These are phyloP conservation scores for Kodamaea leandrae DNA, from an alignment of 805 yeast genomes.

Conservation along the genomic window DNA sequence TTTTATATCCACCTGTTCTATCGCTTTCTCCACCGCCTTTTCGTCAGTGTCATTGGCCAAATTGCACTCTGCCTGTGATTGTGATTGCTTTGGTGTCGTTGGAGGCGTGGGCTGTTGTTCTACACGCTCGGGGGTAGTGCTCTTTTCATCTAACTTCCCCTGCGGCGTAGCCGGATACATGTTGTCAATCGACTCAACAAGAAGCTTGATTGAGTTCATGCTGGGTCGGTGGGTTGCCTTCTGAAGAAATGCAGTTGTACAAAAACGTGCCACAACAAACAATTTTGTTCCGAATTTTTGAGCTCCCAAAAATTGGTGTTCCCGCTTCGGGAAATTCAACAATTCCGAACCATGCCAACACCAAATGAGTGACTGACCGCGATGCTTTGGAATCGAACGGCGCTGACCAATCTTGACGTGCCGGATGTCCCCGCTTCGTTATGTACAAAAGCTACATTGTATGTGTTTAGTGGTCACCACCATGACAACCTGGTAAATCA, in stretches of 20 bases:
- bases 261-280: slow-evolving; percentile 12
- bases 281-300: slow-evolving; percentile 2
- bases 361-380: not conserved
- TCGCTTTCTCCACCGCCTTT: not conserved
- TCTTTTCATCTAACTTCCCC: slow-evolving; percentile 6
- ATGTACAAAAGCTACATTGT: too few species aligned
- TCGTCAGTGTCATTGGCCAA: not conserved
- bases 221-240: slow-evolving; percentile 3
- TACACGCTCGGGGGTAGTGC: not conserved
- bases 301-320: slow-evolving; percentile 2
- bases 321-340: slow-evolving; percentile 7
- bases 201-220: slow-evolving; percentile 36
- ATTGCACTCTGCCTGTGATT: not conserved
- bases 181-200: slow-evolving; percentile 33
- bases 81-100: slow-evolving; percentile 1
- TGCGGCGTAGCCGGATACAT: slow-evolving; percentile 19
- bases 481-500: too few species aligned
- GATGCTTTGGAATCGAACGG: not conserved
- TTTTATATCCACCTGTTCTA: not conserved
- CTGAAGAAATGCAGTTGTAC: slow-evolving; percentile 8
- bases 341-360: slow-evolving; percentile 1
- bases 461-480: too few species aligned
- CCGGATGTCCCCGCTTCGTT: not conserved
- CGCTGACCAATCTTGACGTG: not conserved
- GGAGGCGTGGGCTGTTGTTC: not conserved